Conservation (phyloP, 768 basidiomycete species). For the Russula sp. region DNA sequence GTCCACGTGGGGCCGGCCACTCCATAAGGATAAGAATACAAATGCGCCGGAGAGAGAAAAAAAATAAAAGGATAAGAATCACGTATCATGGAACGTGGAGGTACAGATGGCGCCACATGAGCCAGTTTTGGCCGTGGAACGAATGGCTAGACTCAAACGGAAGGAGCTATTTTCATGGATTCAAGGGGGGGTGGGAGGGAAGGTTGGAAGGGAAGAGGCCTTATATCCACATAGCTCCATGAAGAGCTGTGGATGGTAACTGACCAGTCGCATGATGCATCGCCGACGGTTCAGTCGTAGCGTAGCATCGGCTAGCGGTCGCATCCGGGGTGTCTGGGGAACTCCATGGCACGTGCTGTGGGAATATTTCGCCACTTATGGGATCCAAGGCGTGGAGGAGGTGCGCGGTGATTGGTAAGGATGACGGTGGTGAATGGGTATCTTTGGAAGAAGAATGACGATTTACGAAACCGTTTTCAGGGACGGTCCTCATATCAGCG, state of each 20-base stretch:
- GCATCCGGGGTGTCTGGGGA: background rate
- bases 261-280: background rate
- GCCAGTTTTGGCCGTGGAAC: background rate
- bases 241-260: constrained; percentile 3
- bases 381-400: constrained; percentile 4
- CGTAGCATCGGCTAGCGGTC: background rate
- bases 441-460: background rate
- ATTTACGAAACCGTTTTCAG: background rate
- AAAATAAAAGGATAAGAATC: background rate
- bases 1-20: background rate
- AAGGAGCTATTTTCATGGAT: background rate
- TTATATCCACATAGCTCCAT: constrained; percentile 7
- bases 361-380: background rate
- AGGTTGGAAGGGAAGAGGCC: background rate
- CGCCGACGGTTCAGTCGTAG: background rate
- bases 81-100: constrained; percentile 2
- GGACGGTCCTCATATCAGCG: background rate
- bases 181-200: background rate
- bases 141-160: background rate
- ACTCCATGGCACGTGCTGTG: constrained; percentile 5
- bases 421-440: background rate
- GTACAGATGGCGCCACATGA: background rate
- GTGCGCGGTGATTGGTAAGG: background rate
- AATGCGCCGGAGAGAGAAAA: background rate
- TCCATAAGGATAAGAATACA: background rate